Evolutionary conservation across 805 yeast genomes (phyloP).

Genomic region (Candida silvicultrix): DNA sequence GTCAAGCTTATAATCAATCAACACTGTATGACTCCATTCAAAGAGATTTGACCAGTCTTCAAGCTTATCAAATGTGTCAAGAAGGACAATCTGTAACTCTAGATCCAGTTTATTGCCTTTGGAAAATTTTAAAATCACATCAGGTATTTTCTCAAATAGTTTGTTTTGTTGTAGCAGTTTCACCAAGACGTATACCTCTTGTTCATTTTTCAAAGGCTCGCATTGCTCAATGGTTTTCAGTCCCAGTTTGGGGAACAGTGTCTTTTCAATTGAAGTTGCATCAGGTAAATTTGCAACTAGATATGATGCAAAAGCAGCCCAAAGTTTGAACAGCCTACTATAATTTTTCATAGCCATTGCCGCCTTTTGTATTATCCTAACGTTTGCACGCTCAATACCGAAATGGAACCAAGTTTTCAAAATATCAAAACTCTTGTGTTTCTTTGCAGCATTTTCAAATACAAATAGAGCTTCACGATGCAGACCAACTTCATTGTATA

Average conservation of each 20-base stretch:
- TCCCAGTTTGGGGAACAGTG: slow-evolving; percentile 56
- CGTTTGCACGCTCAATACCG: slow-evolving; percentile 41
- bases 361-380: slow-evolving; percentile 47
- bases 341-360: slow-evolving; percentile 36
- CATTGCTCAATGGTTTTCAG: slow-evolving; percentile 45
- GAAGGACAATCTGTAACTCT: slow-evolving; percentile 51
- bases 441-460: slow-evolving; percentile 53
- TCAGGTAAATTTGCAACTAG: slow-evolving; percentile 29
- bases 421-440: slow-evolving; percentile 44
- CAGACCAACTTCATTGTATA: slow-evolving; percentile 34
- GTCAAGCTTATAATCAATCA: slow-evolving; percentile 49
- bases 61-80: slow-evolving; percentile 37
- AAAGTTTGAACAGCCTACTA: slow-evolving; percentile 31
- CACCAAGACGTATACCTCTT: slow-evolving; percentile 59
- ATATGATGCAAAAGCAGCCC: slow-evolving; percentile 54
- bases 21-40: slow-evolving; percentile 31
- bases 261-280: slow-evolving; percentile 37
- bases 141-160: slow-evolving; percentile 30
- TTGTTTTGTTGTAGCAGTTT: slow-evolving; percentile 36
- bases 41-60: slow-evolving; percentile 39
- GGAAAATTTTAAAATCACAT: slow-evolving; percentile 27
- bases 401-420: slow-evolving; percentile 52
- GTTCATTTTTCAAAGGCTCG: slow-evolving; percentile 49
- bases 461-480: slow-evolving; percentile 37
- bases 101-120: slow-evolving; percentile 38